A percentile compares a stretch with the other conserved stretches of the same genome.
phyloP scores from a whole-genome alignment of 2,329 filamentous ascomycete species.

The Knufia petricola region DNA sequence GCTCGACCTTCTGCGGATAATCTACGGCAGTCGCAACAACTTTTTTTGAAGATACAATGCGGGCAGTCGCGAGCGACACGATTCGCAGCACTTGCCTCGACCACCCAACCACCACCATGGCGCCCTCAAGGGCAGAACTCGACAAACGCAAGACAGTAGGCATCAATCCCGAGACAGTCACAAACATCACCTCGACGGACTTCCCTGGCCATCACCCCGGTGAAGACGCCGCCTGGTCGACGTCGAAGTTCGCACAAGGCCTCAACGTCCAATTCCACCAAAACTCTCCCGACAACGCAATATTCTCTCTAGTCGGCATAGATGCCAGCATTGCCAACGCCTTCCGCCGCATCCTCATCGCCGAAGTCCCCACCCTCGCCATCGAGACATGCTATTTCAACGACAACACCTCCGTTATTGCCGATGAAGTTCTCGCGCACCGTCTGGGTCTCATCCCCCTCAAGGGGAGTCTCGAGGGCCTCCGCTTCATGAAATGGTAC shows the following conservation, averaged over 20 bases:
- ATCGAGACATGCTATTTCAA: constrained; percentile 88
- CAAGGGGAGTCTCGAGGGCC: constrained; percentile 64
- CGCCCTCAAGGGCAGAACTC: constrained; percentile 29
- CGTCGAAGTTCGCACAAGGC: constrained; percentile 58
- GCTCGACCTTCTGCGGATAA: not conserved
- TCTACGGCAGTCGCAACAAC: not conserved
- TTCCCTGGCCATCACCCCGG: constrained; percentile 85
- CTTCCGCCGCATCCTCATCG: constrained; percentile 89
- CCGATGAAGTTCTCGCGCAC: constrained; percentile 91
- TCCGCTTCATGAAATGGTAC: constrained; percentile 76
- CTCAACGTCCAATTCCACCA: constrained; percentile 75
- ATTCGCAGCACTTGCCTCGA: not conserved
- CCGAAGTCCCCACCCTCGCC: constrained; percentile 87
- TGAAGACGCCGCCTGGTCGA: constrained; percentile 73
- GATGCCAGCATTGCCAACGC: constrained; percentile 93
- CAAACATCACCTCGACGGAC: constrained; percentile 78
- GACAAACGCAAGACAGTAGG: constrained; percentile 51
- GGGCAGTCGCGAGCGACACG: not conserved
- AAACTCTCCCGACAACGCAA: constrained; percentile 64
- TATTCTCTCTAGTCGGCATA: constrained; percentile 84
- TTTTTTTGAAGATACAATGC: not conserved
- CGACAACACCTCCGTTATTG: constrained; percentile 96
- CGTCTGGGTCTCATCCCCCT: constrained; percentile 85
- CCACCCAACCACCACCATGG: not conserved
- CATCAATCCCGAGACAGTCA: constrained; percentile 83